Base-by-base conservation (phyloP, 805 yeast genomes). In the Diddensiella caesifluorescens region DNA sequence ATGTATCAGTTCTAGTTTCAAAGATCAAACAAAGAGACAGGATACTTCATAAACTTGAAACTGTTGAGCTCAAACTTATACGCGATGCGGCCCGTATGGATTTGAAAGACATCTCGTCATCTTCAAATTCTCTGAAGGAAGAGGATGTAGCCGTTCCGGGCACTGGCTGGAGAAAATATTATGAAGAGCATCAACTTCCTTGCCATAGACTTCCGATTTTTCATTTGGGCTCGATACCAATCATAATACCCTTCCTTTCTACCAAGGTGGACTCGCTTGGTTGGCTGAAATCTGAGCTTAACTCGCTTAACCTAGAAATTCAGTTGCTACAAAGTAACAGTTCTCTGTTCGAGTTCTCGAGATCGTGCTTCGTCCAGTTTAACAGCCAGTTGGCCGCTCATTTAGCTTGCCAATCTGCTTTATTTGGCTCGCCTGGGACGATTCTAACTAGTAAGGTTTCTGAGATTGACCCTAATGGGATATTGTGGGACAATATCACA, bases 191-290 rank as follows among this genome's bases (percentile, higher is more conserved):
- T 54, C 83, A 85, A 62, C 70, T 85, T 53, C 95, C 95, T 31
- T 77, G 79, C 28, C 86, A 83, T 58, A 74, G 71, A 48, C 66
- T 82, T 49, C 55, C 44, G 16, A 21, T 15, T 9, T 29, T 39
- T 22, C 34, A 39, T 2, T 28, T 48, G 36, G 29, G 44, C 1
- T 25, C 31, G 2, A 16, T 29, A 22, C 37, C 29, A 2, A 37
- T 54, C 5, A 45, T 33, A 10, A 65, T 72, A 7, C 79, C 77
- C 41, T 65, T 79, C 40, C 65, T 78, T 51, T 86, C 92, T 38
- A 60, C 78, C 55, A 83, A 82, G 62, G 87, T 82, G 41, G 77
- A 77, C 49, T 75, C 90, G 16, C 72, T 87, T 53, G 72, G 77
- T 30, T 79, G 83, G 57, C 79, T 82, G 44, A 70, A 75, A 36